These are phyloP conservation scores for Podila epicladia DNA, from an alignment of 192 early-diverging fungal species.

Conservation along the genomic window DNA sequence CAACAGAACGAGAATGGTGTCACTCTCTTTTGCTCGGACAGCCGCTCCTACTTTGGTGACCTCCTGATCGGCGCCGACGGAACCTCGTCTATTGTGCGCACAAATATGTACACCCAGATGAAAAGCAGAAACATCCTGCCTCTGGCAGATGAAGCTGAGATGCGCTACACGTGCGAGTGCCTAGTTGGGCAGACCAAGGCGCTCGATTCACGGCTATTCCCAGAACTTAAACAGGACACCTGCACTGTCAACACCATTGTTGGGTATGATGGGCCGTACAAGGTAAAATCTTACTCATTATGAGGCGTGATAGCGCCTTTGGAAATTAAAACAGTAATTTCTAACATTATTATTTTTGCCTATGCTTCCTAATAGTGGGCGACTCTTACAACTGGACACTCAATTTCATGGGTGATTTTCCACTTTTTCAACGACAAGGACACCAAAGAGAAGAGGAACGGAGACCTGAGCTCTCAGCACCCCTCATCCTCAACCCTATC, in stretches of 20 bases:
- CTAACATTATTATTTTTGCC: too few relatives aligned
- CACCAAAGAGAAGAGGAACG: not conserved
- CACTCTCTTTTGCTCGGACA: not conserved
- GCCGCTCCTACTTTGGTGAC: not conserved
- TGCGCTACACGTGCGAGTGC: slow-evolving; percentile 1
- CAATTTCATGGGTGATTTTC: not conserved
- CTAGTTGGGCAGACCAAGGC: slow-evolving; percentile 2
- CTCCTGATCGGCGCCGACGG: slow-evolving; percentile 13
- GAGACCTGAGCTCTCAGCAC: not conserved
- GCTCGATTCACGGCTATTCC: not conserved
- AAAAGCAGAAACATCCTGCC: not conserved
- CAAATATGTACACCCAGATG: slow-evolving; percentile 2
- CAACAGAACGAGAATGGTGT: slow-evolving; percentile 1
- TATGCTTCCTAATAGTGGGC: not conserved
- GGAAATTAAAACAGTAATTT: too few relatives aligned
- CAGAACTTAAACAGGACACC: not conserved
- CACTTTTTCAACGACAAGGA: slow-evolving; percentile 2
- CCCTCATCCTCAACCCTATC: not conserved
- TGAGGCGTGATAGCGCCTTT: too few relatives aligned
- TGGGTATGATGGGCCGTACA: not conserved
- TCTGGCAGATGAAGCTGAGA: not conserved
- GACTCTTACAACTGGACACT: not conserved
- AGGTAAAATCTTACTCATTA: not conserved
- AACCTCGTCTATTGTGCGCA: not conserved
- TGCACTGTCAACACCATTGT: not conserved